Conservation (phyloP, 2,329 filamentous ascomycete genomes). For the Penicillium sp. region DNA sequence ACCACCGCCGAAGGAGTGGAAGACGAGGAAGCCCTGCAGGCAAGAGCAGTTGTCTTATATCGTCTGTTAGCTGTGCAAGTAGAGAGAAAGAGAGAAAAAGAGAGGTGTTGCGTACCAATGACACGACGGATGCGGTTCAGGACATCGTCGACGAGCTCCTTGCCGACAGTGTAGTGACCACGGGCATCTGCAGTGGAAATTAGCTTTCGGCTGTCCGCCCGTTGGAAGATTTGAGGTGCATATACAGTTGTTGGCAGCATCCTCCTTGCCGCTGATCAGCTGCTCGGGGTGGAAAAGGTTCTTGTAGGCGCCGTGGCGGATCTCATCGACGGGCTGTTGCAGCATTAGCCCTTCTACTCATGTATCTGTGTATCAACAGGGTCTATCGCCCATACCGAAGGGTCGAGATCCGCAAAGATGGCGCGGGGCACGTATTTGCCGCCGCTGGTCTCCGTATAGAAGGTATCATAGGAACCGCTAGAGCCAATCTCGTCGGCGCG, state of each 20-base stretch:
- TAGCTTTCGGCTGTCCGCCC: conserved; percentile 12
- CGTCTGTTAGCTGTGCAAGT: conserved; percentile 7
- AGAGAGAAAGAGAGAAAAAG: not conserved
- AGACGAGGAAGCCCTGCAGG: conserved; percentile 69
- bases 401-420: conserved; percentile 70
- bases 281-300: conserved; percentile 69
- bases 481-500: conserved; percentile 56
- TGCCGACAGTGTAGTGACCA: conserved; percentile 71
- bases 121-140: conserved; percentile 68
- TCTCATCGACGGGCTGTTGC: conserved; percentile 65
- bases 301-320: conserved; percentile 66
- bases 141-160: conserved; percentile 67
- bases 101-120: conserved; percentile 53
- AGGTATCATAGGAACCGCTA: conserved; percentile 65
- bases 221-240: conserved; percentile 16
- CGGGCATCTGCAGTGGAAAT: conserved; percentile 58
- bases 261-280: conserved; percentile 70
- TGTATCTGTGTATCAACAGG: no score
- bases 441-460: conserved; percentile 67
- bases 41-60: conserved; percentile 68
- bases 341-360: no score
- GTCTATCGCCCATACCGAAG: conserved; percentile 50
- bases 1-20: conserved; percentile 71
- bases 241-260: conserved; percentile 70
- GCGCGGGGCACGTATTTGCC: conserved; percentile 72